Evolutionary conservation across 169 alveolate genomes (phyloP).

Genomic region (Plasmodium yoelii): DNA sequence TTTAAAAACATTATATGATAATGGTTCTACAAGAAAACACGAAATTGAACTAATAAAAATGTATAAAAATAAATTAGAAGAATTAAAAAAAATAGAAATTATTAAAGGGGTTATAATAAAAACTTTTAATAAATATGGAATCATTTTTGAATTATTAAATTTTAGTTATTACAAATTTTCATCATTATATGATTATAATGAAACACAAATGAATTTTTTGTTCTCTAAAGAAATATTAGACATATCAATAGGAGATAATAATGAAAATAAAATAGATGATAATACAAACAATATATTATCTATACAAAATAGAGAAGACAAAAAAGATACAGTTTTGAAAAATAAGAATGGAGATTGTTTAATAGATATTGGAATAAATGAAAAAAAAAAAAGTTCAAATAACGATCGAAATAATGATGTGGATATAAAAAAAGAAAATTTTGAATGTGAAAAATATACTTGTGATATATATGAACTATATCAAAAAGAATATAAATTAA

Average conservation of each 20-base stretch:
- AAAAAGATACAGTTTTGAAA: too few relatives aligned
- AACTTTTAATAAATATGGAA: slow-evolving; percentile 41
- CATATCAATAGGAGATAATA: too few relatives aligned
- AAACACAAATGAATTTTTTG: background rate
- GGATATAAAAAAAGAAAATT: too few relatives aligned
- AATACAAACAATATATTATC: too few relatives aligned
- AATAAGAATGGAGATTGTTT: too few relatives aligned
- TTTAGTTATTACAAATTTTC: slow-evolving; percentile 39
- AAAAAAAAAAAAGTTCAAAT: too few relatives aligned
- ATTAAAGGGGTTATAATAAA: slow-evolving; percentile 23
- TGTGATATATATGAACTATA: slow-evolving; percentile 6
- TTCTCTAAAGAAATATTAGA: background rate
- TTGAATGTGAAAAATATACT: too few relatives aligned
- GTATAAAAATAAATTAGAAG: slow-evolving; percentile 21
- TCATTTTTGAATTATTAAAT: slow-evolving; percentile 48
- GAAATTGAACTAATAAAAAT: slow-evolving; percentile 21
- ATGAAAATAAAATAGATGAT: too few relatives aligned
- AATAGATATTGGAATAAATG: too few relatives aligned
- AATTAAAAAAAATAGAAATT: slow-evolving; percentile 29
- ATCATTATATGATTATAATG: slow-evolving; percentile 26
- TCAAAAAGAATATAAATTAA: slow-evolving; percentile 9
- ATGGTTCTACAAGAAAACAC: slow-evolving; percentile 43
- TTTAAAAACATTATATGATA: slow-evolving; percentile 24
- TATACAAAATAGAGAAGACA: too few relatives aligned
- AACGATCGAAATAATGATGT: too few relatives aligned